Conservation (phyloP, 176 grass and related monocot genomes). For the Olyra latifolia region DNA sequence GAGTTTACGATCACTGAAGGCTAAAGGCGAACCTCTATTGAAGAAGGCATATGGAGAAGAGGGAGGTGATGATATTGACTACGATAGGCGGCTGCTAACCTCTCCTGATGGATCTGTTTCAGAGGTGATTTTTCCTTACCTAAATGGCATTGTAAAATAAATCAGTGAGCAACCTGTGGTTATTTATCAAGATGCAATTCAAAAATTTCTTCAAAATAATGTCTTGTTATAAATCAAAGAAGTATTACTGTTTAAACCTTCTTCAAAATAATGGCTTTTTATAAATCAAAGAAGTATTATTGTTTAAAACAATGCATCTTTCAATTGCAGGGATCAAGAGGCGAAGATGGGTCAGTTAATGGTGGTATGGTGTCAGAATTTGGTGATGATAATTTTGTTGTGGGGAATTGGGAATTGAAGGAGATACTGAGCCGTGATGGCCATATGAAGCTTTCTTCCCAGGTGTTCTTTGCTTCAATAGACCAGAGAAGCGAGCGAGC, state of each 20-base stretch:
- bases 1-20: slow-evolving; percentile 50
- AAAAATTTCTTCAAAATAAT: neutral
- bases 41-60: slow-evolving; percentile 76
- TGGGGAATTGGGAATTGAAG: slow-evolving; percentile 85
- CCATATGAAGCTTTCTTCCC: slow-evolving; percentile 66
- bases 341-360: slow-evolving; percentile 36
- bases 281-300: slow-evolving; percentile 14
- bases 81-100: slow-evolving; percentile 58
- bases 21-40: slow-evolving; percentile 73
- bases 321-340: slow-evolving; percentile 41
- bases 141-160: neutral
- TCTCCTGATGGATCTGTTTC: slow-evolving; percentile 38
- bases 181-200: neutral
- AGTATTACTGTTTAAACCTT: neutral
- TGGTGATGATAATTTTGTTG: slow-evolving; percentile 69
- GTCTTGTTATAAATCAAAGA: slow-evolving; percentile 18
- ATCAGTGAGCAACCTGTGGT: neutral
- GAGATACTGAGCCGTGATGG: slow-evolving; percentile 67
- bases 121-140: slow-evolving; percentile 36
- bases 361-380: slow-evolving; percentile 55
- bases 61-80: slow-evolving; percentile 91
- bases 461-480: slow-evolving; percentile 89
- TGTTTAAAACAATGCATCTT: slow-evolving; percentile 16
- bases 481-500: slow-evolving; percentile 92
- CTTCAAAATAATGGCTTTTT: neutral